phyloP scores from a whole-genome alignment of 192 early-diverging fungal genomes.

The Coemansia sp. region DNA sequence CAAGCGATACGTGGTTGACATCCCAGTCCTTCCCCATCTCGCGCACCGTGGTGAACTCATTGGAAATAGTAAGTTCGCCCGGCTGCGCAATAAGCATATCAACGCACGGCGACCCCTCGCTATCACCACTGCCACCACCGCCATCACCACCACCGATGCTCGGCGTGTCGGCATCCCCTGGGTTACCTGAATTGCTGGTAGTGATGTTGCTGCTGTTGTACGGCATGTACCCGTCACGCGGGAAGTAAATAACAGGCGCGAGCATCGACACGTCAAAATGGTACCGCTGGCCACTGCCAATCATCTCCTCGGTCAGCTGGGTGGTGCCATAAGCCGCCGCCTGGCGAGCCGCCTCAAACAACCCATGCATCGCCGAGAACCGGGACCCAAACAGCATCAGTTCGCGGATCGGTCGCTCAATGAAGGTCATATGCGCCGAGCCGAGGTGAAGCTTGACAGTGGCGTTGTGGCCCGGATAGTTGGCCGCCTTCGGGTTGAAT shows the following conservation, averaged over 20 bases:
- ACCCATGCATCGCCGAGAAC: constrained; percentile 83
- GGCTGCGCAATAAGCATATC: constrained; percentile 79
- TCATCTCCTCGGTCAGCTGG: constrained; percentile 76
- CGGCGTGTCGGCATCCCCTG: not conserved
- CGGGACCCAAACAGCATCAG: constrained; percentile 80
- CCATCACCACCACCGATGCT: not conserved
- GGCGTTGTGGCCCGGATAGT: constrained; percentile 86
- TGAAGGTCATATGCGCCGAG: constrained; percentile 77
- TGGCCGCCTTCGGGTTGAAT: constrained; percentile 56
- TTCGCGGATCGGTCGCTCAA: constrained; percentile 72
- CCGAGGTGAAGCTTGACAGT: constrained; percentile 74
- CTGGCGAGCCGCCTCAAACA: constrained; percentile 86
- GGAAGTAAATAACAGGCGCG: constrained; percentile 86
- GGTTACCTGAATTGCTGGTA: not conserved
- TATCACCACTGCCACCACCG: too few species aligned
- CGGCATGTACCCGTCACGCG: constrained; percentile 56
- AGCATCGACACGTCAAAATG: constrained; percentile 86
- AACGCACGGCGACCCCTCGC: constrained; percentile 13
- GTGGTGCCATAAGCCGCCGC: constrained; percentile 78
- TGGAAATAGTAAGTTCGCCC: constrained; percentile 83
- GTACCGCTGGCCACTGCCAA: constrained; percentile 58
- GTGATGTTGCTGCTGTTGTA: constrained; percentile 15
- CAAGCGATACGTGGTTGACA: constrained; percentile 67
- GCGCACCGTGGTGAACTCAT: constrained; percentile 66
- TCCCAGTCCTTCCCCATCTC: constrained; percentile 50